Evolutionary conservation across 371 early-diverging fungal genomes (phyloP), one percentile per base, ranked within the genome.

Genomic region (Coemansia sp.): DNA sequence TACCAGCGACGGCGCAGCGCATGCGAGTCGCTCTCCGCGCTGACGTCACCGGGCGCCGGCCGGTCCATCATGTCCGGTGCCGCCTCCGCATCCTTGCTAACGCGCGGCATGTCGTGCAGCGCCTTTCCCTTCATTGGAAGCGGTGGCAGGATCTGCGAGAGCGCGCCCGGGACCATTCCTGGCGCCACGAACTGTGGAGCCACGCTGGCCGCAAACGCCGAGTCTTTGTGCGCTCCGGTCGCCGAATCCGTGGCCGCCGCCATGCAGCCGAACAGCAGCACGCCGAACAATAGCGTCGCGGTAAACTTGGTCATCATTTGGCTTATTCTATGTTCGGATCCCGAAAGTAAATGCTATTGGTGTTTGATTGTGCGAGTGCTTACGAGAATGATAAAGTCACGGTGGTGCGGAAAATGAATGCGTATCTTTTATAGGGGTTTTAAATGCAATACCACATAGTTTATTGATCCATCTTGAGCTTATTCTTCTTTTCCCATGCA

Each of bases 1-100:
- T 60, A 60, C 61, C 61, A 60, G 59, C 61, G 61, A 3, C 57
- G 57, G 16, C 42, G 33, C 3, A 63, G 49, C 1, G 11, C 4
- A 5, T 50, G n/a, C 49, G 48, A 31, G 35, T 20, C 8, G 30
- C 36, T 12, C 4, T 36, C 30, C n/a, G 33, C 59, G 8, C 20
- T 26, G 4, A 16, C 47, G 16, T 47, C 47, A 20, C 47, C 47
- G 4, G 47, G 47, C 7, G 16, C 16, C 47, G 47, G 47, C 47
- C 47, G 47, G 5, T 47, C 47, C 47, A 47, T 47, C 9, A 9
- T 47, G 7, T 5, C n/a, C 16, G 47, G 9, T 9, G 26, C 20
- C 16, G 9, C 5, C 47, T 3, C 20, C 9, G 9, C 47, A 20
- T 47, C 47, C 20, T 47, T 9, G 20, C 20, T 9, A 26, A 9